Base-by-base conservation (phyloP, 1,284 basidiomycete genomes). In the Ceratobasidium papillatum region DNA sequence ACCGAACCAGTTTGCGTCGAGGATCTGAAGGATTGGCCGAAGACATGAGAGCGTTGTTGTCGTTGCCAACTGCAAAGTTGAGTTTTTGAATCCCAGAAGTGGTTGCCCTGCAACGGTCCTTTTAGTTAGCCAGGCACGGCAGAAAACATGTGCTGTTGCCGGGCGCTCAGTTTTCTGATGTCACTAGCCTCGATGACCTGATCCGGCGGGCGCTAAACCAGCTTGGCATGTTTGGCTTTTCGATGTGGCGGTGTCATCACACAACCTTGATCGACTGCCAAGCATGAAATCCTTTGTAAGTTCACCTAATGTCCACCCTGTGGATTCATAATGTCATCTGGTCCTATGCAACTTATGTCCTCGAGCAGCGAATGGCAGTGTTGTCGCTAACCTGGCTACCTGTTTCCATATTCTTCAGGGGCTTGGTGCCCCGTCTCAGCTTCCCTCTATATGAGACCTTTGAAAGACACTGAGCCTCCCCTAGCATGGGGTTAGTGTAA, bases 1-100 rank as follows among this genome's bases (percentile, higher is more conserved):
- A 69, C 65, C 65, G 49, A 58, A 45, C 36, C 7, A 69, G 41
- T 19, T 58, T 69, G 12, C 51, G 51, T 27, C 38, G 34, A 19
- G 65, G 65, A 32, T 69, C 65, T 41, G 65, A 69, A 58, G 65
- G 65, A 19, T 69, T 51, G n/a, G 49, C 51, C n/a, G 65, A 69
- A 45, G 65, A 25, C 65, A 69, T 69, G 32, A 47, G 38, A 45
- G 12, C 3, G 64, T n/a, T 1, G 47, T 19, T 7, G 64, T 47
- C 32, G 64, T 51, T 17, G 47, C 32, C 19, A 25, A 27, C n/a
- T 47, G 38, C 19, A 36, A 41, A 12, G 22, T 51, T 17, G 27
- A 4, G 49, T 22, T 22, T 11, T 12, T 56, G 25, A 3, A 22
- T n/a, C n/a, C n/a, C n/a, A 56, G 52, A 45, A 45, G 41, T 36